Evolutionary conservation across 75 land plant species (phyloP).

Genomic region (Adiantum capillusveneris): DNA sequence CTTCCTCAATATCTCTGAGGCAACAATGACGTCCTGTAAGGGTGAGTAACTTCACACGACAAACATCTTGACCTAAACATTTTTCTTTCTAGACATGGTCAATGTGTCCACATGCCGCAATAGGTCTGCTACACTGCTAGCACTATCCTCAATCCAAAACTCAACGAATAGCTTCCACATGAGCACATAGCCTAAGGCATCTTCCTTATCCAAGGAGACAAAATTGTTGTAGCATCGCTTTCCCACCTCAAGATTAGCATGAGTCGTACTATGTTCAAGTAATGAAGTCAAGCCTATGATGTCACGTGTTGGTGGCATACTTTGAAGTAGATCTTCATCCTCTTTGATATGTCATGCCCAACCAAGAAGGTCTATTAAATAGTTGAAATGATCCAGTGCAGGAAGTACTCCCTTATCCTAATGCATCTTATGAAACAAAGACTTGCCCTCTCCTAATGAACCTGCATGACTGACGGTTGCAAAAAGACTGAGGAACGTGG

Average conservation of each 20-base stretch:
- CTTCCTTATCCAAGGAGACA: too few relatives aligned
- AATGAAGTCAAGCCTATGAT: conserved; percentile 19
- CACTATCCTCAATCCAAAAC: too few relatives aligned
- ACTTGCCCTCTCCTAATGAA: not conserved
- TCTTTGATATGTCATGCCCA: conserved; percentile 31
- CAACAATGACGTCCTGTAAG: too few relatives aligned
- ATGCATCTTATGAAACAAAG: conserved; percentile 6
- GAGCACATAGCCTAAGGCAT: too few relatives aligned
- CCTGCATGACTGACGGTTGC: conserved; percentile 26
- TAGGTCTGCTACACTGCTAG: too few relatives aligned
- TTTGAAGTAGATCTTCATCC: conserved; percentile 21
- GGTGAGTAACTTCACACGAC: too few relatives aligned
- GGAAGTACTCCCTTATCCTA: conserved; percentile 11
- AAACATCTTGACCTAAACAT: too few relatives aligned
- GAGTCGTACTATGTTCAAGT: conserved; percentile 21
- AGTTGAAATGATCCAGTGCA: conserved; percentile 10
- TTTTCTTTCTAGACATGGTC: too few relatives aligned
- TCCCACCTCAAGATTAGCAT: conserved; percentile 14
- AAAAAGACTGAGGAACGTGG: conserved; percentile 24
- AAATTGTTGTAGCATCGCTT: conserved; percentile 1
- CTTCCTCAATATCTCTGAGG: too few relatives aligned
- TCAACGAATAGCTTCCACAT: too few relatives aligned
- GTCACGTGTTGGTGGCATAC: conserved; percentile 28
- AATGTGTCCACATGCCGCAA: too few relatives aligned
- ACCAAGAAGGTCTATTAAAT: conserved; percentile 22